phyloP scores from a whole-genome alignment of 2,329 filamentous ascomycete species.

The Neonectria punicea region DNA sequence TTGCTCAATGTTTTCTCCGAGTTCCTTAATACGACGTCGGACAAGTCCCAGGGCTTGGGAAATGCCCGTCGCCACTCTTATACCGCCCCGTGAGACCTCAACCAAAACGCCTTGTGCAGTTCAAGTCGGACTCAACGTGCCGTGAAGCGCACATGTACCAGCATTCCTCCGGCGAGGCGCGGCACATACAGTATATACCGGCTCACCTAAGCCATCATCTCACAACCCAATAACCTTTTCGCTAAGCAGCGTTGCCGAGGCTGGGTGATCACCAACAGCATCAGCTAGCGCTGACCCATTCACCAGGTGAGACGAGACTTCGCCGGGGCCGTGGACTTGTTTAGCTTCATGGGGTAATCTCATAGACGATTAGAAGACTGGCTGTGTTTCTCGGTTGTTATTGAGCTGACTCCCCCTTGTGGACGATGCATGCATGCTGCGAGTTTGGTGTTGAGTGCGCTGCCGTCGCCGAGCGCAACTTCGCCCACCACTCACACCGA shows the following conservation, averaged over 20 bases:
- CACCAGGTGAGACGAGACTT: not conserved
- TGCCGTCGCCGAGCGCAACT: not conserved
- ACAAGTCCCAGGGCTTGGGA: not conserved
- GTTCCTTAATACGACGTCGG: not conserved
- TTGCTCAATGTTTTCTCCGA: not conserved
- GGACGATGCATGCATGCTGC: constrained; percentile 6
- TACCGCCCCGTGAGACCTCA: not conserved
- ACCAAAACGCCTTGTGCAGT: not conserved
- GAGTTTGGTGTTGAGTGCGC: not conserved
- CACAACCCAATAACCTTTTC: constrained; percentile 6
- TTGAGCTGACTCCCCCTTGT: not conserved
- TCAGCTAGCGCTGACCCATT: constrained; percentile 19
- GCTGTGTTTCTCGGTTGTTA: not conserved
- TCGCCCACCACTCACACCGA: not conserved
- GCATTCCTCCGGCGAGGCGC: not conserved
- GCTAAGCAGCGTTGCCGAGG: too few species aligned
- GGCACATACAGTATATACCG: not conserved
- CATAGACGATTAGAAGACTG: not conserved
- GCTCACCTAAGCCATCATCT: constrained; percentile 20
- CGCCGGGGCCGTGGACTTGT: not conserved
- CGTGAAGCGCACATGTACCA: not conserved
- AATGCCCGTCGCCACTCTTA: not conserved
- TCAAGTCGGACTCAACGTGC: not conserved
- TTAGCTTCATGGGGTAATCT: not conserved
- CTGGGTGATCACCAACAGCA: constrained; percentile 3